Conservation (phyloP, 1,284 basidiomycete species). For the Pisolithus thermaeus region DNA sequence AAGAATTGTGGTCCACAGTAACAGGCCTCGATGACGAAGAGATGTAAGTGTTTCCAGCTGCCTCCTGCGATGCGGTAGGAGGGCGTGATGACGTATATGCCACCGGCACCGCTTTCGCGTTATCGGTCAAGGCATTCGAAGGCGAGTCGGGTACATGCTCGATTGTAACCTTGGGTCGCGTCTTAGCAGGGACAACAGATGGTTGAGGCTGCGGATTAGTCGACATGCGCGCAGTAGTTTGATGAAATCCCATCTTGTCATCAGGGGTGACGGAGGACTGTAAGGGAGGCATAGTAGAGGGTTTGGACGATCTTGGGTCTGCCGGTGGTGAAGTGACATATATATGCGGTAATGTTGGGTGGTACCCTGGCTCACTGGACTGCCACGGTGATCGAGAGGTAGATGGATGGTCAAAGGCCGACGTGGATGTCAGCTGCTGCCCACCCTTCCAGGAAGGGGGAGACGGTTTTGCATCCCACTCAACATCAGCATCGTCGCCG, state of each 20-base stretch:
- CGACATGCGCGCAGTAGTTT: conserved; percentile 9
- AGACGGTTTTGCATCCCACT: not conserved
- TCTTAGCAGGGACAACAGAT: conserved; percentile 3
- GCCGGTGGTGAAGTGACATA: not conserved
- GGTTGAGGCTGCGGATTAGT: conserved; percentile 9
- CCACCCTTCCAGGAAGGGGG: not conserved
- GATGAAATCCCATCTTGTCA: conserved; percentile 3
- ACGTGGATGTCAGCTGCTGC: not conserved
- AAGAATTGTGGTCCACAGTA: conserved; percentile 8
- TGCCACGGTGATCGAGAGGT: not conserved
- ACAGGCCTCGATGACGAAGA: conserved; percentile 3
- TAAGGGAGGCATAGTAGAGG: not conserved
- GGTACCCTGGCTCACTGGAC: not conserved
- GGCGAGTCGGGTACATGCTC: conserved; percentile 24
- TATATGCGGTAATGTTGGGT: not conserved
- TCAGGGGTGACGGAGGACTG: conserved; percentile 5
- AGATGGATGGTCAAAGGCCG: not conserved
- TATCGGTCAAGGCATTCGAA: conserved; percentile 10
- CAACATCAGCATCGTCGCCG: conserved; percentile 1
- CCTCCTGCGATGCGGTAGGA: conserved; percentile 7
- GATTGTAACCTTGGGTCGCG: conserved; percentile 26
- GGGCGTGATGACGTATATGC: conserved; percentile 6
- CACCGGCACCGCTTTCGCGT: conserved; percentile 1
- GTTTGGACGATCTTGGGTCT: conserved; percentile 8
- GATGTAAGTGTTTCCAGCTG: conserved; percentile 1